Evolutionary conservation across 139 green algal species (phyloP).

Genomic region (Diplosphaera chodatii): DNA sequence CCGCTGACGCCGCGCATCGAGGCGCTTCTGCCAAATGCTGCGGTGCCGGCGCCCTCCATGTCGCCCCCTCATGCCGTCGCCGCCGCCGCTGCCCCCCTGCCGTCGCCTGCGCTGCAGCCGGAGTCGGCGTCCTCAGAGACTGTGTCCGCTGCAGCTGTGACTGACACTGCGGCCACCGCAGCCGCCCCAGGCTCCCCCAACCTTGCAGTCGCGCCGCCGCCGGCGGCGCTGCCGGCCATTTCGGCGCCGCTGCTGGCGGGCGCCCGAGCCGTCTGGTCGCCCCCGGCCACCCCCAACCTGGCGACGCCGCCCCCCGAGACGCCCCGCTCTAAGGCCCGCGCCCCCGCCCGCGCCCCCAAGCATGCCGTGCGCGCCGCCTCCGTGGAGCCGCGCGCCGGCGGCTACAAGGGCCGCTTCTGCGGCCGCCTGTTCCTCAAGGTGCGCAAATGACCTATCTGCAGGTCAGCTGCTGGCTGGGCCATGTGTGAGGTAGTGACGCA

Average conservation of each 20-base stretch:
- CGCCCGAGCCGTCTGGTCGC: too few relatives aligned
- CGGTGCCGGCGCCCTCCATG: neutral
- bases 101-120: too few relatives aligned
- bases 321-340: neutral
- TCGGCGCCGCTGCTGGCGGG: neutral
- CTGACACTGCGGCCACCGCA: neutral
- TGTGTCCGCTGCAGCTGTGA: neutral
- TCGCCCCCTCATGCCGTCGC: neutral
- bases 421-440: slow-evolving; percentile 39
- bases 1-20: neutral
- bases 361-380: too few relatives aligned
- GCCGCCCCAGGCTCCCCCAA: neutral
- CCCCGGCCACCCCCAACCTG: neutral
- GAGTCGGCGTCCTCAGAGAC: neutral
- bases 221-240: neutral
- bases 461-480: too few relatives aligned
- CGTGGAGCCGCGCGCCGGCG: neutral
- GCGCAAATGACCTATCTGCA: too few relatives aligned
- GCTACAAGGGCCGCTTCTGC: slow-evolving; percentile 60
- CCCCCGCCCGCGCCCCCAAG: too few relatives aligned
- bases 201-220: neutral
- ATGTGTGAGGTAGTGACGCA: too few relatives aligned
- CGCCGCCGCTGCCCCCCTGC: too few relatives aligned
- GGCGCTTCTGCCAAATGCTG: neutral
- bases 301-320: neutral